Conservation (phyloP, 2,329 filamentous ascomycete genomes). For the Sporothrix dimorphospora region DNA sequence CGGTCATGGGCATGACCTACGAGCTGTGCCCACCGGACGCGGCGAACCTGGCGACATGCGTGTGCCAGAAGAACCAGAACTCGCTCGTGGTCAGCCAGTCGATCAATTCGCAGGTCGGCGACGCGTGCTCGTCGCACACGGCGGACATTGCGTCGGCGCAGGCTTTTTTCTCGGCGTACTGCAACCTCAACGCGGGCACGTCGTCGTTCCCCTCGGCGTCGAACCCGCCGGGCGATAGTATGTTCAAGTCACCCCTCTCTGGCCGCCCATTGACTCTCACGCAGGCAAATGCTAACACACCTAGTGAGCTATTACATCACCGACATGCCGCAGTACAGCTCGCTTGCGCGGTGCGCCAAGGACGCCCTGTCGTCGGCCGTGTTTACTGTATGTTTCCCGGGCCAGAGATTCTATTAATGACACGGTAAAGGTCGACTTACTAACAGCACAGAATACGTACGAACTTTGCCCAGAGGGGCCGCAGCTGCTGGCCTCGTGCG, state of each 20-base stretch:
- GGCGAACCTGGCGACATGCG: conserved; percentile 50
- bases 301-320: too few species aligned
- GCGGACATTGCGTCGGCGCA: conserved; percentile 54
- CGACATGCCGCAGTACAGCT: conserved; percentile 51
- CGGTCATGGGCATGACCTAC: conserved; percentile 45
- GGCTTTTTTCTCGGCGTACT: conserved; percentile 56
- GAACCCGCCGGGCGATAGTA: conserved; percentile 56
- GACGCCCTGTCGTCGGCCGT: conserved; percentile 49
- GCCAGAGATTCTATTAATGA: background rate
- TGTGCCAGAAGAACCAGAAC: conserved; percentile 56
- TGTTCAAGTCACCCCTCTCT: conserved; percentile 36
- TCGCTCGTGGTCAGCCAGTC: conserved; percentile 47
- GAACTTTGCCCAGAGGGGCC: conserved; percentile 51
- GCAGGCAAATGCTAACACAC: too few species aligned
- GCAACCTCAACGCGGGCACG: conserved; percentile 53
- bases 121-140: conserved; percentile 51
- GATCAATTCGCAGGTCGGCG: conserved; percentile 49
- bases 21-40: conserved; percentile 38
- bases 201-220: conserved; percentile 52
- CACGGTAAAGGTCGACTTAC: background rate
- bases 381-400: conserved; percentile 43
- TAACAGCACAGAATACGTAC: conserved; percentile 41
- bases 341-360: conserved; percentile 51
- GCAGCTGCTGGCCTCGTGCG: conserved; percentile 56
- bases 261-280: background rate